A percentile compares a stretch with the other conserved stretches of the same genome.
These are phyloP conservation scores for Tolypocladium sp. DNA, from an alignment of 2,329 filamentous ascomycete species.

Conservation along the genomic window DNA sequence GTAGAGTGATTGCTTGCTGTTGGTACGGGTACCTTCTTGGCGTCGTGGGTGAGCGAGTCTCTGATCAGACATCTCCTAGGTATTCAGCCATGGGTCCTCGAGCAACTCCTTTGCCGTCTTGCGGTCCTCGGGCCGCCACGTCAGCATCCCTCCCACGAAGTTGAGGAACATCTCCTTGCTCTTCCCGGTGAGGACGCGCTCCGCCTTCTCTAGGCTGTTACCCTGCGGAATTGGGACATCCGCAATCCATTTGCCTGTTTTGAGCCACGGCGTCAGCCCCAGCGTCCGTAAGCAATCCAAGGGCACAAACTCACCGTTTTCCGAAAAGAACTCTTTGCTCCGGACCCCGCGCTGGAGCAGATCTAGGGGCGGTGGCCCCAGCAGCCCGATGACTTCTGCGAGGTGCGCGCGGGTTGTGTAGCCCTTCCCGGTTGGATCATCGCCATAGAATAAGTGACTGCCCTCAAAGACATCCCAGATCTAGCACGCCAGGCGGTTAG, in stretches of 20 bases:
- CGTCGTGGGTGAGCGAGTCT: too few relatives aligned
- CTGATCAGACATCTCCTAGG: not conserved
- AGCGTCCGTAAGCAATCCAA: not conserved
- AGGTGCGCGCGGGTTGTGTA: slow-evolving; percentile 37
- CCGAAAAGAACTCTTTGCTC: slow-evolving; percentile 27
- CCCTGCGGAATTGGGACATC: slow-evolving; percentile 11
- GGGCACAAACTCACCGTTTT: slow-evolving; percentile 17
- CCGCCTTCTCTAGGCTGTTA: slow-evolving; percentile 23
- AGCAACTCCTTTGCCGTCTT: slow-evolving; percentile 17
- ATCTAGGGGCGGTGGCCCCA: slow-evolving; percentile 29
- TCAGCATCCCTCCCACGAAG: slow-evolving; percentile 27
- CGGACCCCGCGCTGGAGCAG: slow-evolving; percentile 21
- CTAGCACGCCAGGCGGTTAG: slow-evolving; percentile 14
- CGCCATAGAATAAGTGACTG: slow-evolving; percentile 29
- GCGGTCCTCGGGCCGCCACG: slow-evolving; percentile 23
- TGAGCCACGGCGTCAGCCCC: not conserved
- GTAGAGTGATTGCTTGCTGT: too few relatives aligned
- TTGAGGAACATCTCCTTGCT: slow-evolving; percentile 19
- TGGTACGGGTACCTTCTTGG: too few relatives aligned
- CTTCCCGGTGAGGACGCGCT: slow-evolving; percentile 24
- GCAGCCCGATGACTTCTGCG: slow-evolving; percentile 35
- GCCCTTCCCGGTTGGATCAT: slow-evolving; percentile 24
- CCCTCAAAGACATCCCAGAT: slow-evolving; percentile 42
- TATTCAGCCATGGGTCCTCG: slow-evolving; percentile 18
- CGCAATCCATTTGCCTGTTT: slow-evolving; percentile 16